Percentiles rank a stretch among this genome's conserved stretches.
Conservation (phyloP, 148 eudicot genomes). For the Heliamphora exappendiculata region DNA sequence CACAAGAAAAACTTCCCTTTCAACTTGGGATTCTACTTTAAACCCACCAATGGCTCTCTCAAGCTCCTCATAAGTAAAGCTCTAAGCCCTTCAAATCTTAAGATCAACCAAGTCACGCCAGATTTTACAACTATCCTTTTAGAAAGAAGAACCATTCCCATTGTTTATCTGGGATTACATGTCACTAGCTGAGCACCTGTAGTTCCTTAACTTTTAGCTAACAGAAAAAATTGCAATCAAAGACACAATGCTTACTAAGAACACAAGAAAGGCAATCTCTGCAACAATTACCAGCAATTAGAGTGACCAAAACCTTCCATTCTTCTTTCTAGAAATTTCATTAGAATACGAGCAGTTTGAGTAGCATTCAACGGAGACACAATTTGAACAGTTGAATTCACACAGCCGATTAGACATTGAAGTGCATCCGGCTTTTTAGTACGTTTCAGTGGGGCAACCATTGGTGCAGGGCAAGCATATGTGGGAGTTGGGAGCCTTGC, state of each 20-base stretch:
- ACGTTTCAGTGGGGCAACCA: conserved; percentile 59
- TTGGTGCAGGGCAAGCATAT: conserved; percentile 66
- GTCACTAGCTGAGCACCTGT: conserved; percentile 42
- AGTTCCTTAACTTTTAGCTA: conserved; percentile 62
- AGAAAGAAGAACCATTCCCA: conserved; percentile 26
- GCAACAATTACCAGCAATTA: conserved; percentile 61
- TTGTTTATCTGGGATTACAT: conserved; percentile 26
- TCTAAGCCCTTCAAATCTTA: conserved; percentile 58
- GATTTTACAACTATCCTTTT: conserved; percentile 38
- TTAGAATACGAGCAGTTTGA: conserved; percentile 43
- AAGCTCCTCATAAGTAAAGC: conserved; percentile 69
- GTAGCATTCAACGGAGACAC: conserved; percentile 49
- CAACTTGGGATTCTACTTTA: conserved; percentile 74
- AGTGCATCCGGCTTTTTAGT: conserved; percentile 34
- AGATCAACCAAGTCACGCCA: conserved; percentile 64
- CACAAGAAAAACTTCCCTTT: conserved; percentile 92
- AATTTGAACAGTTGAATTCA: conserved; percentile 55
- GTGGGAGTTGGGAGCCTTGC: conserved; percentile 40
- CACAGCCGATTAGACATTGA: conserved; percentile 40
- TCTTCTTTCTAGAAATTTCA: conserved; percentile 21
- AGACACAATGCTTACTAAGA: conserved; percentile 46
- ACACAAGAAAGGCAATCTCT: conserved; percentile 62
- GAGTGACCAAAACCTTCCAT: conserved; percentile 57
- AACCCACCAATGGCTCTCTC: conserved; percentile 71
- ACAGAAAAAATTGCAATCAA: conserved; percentile 52